phyloP scores from a whole-genome alignment of 1,284 basidiomycete genomes.

The Omphalotus olearius region DNA sequence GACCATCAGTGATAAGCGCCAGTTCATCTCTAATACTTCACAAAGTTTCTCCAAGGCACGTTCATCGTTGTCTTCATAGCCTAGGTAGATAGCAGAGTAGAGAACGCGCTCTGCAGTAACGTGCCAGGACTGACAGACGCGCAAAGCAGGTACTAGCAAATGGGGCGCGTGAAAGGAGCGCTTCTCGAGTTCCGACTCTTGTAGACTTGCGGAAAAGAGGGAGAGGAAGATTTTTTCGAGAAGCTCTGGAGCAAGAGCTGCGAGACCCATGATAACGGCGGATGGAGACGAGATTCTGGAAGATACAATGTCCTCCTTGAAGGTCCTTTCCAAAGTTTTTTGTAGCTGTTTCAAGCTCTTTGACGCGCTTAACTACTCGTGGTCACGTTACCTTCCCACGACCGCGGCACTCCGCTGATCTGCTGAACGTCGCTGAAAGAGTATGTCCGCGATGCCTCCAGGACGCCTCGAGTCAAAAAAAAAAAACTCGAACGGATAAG shows the following conservation, averaged over 20 bases:
- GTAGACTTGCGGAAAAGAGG: background rate
- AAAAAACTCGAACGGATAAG: no score
- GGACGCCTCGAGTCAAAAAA: no score
- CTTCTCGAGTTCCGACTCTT: background rate
- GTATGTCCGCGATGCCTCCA: no score
- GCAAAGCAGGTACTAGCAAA: background rate
- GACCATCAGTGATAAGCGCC: background rate
- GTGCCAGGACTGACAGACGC: background rate
- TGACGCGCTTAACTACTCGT: no score
- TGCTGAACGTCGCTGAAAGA: no score
- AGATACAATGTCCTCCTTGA: no score
- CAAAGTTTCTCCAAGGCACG: background rate
- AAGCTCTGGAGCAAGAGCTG: background rate
- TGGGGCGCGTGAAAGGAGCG: background rate
- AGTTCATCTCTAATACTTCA: background rate
- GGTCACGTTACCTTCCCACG: no score
- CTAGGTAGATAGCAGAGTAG: background rate
- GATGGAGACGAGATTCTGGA: no score
- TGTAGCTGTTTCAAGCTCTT: no score
- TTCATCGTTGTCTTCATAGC: background rate
- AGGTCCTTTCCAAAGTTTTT: no score
- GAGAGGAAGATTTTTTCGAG: background rate
- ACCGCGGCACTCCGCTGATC: no score
- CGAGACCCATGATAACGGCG: no score
- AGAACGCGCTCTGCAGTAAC: background rate